These are phyloP conservation scores for Rhododendron ovatum DNA, from an alignment of 148 eudicot species.

Conservation along the genomic window DNA sequence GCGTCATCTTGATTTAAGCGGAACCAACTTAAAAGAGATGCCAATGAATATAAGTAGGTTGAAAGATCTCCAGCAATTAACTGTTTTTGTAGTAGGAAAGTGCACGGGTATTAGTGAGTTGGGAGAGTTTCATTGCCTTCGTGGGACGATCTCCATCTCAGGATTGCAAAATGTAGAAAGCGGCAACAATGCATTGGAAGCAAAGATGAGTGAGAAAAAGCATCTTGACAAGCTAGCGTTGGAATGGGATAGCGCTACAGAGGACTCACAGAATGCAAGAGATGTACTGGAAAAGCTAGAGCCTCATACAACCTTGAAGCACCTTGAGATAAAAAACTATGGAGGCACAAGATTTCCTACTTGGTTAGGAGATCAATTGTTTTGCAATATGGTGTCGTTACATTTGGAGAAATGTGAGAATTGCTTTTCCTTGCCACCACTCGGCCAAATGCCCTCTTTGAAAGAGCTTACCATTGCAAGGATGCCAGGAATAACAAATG, in stretches of 20 bases:
- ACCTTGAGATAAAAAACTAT: not conserved
- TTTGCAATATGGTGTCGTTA: not conserved
- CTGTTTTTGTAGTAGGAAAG: not conserved
- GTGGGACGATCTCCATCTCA: not conserved
- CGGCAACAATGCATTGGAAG: not conserved
- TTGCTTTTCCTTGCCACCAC: slow-evolving; percentile 5
- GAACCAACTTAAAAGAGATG: not conserved
- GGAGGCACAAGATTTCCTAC: not conserved
- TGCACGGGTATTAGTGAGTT: not conserved
- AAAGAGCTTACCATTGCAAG: not conserved
- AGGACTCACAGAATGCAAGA: not conserved
- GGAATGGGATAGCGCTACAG: not conserved
- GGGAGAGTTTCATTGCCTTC: not conserved
- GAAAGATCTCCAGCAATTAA: not conserved
- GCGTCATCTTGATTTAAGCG: too few relatives aligned
- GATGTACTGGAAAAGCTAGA: not conserved
- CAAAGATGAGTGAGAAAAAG: slow-evolving; percentile 5
- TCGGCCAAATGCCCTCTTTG: slow-evolving; percentile 8
- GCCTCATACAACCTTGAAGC: slow-evolving; percentile 14
- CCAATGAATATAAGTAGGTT: not conserved
- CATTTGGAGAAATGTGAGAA: not conserved
- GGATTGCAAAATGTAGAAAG: not conserved
- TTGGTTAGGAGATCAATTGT: slow-evolving; percentile 15
- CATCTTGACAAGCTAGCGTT: not conserved
- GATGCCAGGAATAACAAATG: not conserved